phyloP scores from a whole-genome alignment of 345 rosid genomes.

The Euclidium syriacum region DNA sequence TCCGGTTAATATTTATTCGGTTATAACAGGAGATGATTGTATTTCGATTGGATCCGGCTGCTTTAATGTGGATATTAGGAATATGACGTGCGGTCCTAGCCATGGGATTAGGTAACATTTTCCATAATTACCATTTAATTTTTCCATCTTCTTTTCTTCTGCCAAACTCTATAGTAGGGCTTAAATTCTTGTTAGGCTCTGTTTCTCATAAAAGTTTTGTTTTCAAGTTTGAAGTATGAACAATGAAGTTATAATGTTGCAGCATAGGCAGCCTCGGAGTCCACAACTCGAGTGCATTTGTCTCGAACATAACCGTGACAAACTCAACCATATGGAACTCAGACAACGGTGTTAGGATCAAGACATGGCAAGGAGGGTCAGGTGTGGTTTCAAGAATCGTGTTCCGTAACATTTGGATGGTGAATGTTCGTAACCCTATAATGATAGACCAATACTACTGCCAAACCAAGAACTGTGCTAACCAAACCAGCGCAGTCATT shows the following conservation, averaged over 20 bases:
- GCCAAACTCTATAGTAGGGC: conserved; percentile 23
- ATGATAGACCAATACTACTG: conserved; percentile 89
- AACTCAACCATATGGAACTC: conserved; percentile 65
- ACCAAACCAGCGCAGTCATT: conserved; percentile 63
- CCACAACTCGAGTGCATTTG: conserved; percentile 72
- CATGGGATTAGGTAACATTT: conserved; percentile 81
- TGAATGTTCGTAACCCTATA: conserved; percentile 71
- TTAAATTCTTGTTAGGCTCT: not conserved
- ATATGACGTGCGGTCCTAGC: conserved; percentile 88
- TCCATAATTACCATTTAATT: not conserved
- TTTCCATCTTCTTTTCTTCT: not conserved
- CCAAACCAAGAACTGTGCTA: conserved; percentile 54
- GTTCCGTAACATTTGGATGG: conserved; percentile 69
- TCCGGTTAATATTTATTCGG: not conserved
- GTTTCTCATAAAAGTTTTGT: not conserved
- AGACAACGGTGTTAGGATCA: conserved; percentile 73
- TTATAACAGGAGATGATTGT: conserved; percentile 71
- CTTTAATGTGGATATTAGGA: conserved; percentile 62
- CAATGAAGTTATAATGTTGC: conserved; percentile 19
- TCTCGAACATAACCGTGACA: conserved; percentile 66
- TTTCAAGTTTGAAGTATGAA: not conserved
- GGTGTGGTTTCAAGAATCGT: conserved; percentile 68
- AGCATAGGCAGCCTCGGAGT: conserved; percentile 91
- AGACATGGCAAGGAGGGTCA: conserved; percentile 95
- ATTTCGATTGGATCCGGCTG: conserved; percentile 79